Base-by-base conservation (phyloP, 805 yeast species). In the Wickerhamomyces rabaulensis region DNA sequence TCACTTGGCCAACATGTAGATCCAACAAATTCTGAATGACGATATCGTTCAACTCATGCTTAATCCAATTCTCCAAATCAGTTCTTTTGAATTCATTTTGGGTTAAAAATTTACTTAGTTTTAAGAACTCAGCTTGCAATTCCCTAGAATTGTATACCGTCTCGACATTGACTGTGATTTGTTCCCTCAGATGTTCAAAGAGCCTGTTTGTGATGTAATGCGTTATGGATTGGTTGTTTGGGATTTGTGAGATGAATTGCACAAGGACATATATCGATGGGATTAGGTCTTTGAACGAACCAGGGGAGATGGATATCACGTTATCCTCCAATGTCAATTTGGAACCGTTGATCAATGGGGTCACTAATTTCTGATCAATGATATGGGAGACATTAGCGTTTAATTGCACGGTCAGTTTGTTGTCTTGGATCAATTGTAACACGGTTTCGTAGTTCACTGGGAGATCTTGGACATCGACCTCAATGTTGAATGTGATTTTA, bases 11-110 rank as follows among this genome's bases (percentile, higher is more conserved):
- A 39, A 60, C 53, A 33, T 56, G 58, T 12, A 39, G 43, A 21
- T 52, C 49, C n/a, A 57, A 23, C 27, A 50, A 55, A 23, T 50
- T 53, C n/a, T 58, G 56, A 17, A 55, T 47, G 7, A 52, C 50
- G 16, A 60, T 44, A 2, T 47, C 49, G 33, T 52, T 44, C 21
- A 60, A 42, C 9, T 58, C 63, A 7, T 42, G 35, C 6, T 52
- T 39, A 16, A 58, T 54, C 62, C 62, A 60, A 13, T 47, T 52
- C n/a, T 43, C 43, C 22, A 58, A 39, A 36, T 54, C 51, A 29
- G 48, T 47, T 41, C 62, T 52, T 23, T 48, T 54, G 42, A 58
- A 53, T 9, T 48, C 48, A 22, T 43, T 39, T 2, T 46, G 29
- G 10, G 39, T 39, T 22, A 59, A 45, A 39, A 54, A 50, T 4